These are phyloP conservation scores for Ceratocystis eucalypticola DNA, from an alignment of 2,329 filamentous ascomycete genomes.

Conservation along the genomic window DNA sequence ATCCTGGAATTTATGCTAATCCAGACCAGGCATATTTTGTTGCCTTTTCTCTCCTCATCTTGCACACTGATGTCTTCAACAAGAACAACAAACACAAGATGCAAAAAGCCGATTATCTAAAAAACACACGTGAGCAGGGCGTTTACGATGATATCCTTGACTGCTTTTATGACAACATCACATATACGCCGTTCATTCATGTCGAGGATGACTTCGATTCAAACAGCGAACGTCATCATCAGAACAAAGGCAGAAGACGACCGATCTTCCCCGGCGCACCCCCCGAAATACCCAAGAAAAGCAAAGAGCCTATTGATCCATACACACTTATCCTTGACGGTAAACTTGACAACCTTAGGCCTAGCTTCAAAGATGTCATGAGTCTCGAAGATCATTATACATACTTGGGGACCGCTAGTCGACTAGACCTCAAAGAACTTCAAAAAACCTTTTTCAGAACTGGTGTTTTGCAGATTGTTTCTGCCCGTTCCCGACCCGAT, in stretches of 20 bases:
- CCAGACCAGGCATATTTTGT: slow-evolving; percentile 97
- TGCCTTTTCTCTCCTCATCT: slow-evolving; percentile 86
- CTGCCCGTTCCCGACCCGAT: slow-evolving; percentile 80
- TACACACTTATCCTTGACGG: slow-evolving; percentile 89
- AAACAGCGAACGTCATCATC: slow-evolving; percentile 57
- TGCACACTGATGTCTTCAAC: slow-evolving; percentile 99
- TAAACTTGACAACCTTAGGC: slow-evolving; percentile 68
- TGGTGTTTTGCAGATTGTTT: slow-evolving; percentile 87
- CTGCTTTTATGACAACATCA: slow-evolving; percentile 97
- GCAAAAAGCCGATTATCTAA: slow-evolving; percentile 89
- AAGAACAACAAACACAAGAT: slow-evolving; percentile 99
- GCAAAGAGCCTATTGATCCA: slow-evolving; percentile 82
- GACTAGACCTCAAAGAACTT: slow-evolving; percentile 65
- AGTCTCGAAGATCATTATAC: slow-evolving; percentile 82
- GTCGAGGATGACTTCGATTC: slow-evolving; percentile 83
- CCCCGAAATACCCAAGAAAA: slow-evolving; percentile 41
- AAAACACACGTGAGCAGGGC: slow-evolving; percentile 82
- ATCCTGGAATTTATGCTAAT: slow-evolving; percentile 82
- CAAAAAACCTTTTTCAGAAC: slow-evolving; percentile 85
- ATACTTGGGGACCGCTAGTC: slow-evolving; percentile 64
- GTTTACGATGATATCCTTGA: slow-evolving; percentile 88
- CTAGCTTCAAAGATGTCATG: slow-evolving; percentile 84
- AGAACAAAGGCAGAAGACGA: slow-evolving; percentile 60
- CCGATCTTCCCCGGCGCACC: slow-evolving; percentile 47
- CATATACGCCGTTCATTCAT: slow-evolving; percentile 95